Percentiles rank a stretch among this genome's conserved stretches.
These are phyloP conservation scores for Mycena leptocephala DNA, from an alignment of 768 basidiomycete genomes.

Conservation along the genomic window DNA sequence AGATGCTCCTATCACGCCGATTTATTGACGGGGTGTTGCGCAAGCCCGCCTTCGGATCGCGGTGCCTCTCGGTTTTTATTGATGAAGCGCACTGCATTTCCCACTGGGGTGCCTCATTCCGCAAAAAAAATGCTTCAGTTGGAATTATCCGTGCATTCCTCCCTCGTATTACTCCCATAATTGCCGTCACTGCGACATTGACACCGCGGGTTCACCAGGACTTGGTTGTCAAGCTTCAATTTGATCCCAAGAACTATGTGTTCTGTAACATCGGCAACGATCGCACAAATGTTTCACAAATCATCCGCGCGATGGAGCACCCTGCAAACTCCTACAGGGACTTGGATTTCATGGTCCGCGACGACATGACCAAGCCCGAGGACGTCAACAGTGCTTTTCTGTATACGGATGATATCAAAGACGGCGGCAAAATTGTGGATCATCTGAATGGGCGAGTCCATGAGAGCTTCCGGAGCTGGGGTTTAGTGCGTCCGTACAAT, in stretches of 20 bases:
- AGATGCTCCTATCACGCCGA: conserved; percentile 11
- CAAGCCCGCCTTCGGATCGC: conserved; percentile 11
- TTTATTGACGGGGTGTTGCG: conserved; percentile 22
- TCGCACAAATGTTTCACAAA: conserved; percentile 49
- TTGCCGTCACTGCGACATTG: conserved; percentile 55
- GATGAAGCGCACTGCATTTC: conserved; percentile 56
- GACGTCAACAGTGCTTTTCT: no score
- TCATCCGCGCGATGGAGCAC: conserved; percentile 53
- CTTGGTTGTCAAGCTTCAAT: conserved; percentile 46
- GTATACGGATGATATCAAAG: conserved; percentile 48
- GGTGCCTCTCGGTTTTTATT: conserved; percentile 13
- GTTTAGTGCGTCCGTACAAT: conserved; percentile 48
- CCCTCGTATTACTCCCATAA: conserved; percentile 45
- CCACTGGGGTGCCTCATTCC: conserved; percentile 52
- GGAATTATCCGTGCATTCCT: conserved; percentile 49
- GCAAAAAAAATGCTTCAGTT: conserved; percentile 48
- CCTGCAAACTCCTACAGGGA: conserved; percentile 50
- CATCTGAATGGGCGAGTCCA: conserved; percentile 39
- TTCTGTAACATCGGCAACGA: conserved; percentile 51
- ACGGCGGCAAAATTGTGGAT: conserved; percentile 44
- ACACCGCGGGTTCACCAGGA: conserved; percentile 44
- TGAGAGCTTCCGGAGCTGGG: conserved; percentile 12
- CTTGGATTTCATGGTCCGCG: conserved; percentile 54
- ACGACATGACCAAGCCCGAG: no score
- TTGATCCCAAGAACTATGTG: conserved; percentile 33